Evolutionary conservation across 192 early-diverging fungal genomes (phyloP), one percentile per base, ranked within the genome.

Genomic region (Cetraspora pellucida): DNA sequence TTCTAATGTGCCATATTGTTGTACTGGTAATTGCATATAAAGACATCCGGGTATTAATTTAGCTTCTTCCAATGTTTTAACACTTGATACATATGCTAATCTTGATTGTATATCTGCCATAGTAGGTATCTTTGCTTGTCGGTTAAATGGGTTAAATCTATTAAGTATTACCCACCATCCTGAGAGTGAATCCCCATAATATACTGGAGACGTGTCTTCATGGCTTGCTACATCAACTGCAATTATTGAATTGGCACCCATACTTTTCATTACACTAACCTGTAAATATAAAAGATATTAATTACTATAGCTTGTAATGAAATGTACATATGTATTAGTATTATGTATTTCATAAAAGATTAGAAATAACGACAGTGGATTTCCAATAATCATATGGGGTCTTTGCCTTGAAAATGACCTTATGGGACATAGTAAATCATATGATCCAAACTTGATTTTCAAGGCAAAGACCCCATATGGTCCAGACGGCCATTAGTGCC

Each of bases 21-120:
- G 86, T 0, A 97, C 94, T 25, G 96, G 96, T 37, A 95, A 90
- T n/a, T 91, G 89, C 61, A 98, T 77, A 72, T 98, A 98, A 17
- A 95, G 87, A 66, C 89, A 90, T 31, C 95, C 93, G 21, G 91
- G 89, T 0, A 89, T 90, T 10, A 81, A 71, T 84, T 96, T 97
- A 50, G 95, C 96, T 58, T 90, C 94, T 81, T 99, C 95, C 55
- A 98, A 85, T 79, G 93, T 90, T 61, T 88, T 87, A 7, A 97
- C 96, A 47, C 91, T 92, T 47, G 92, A 93, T 27, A 95, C 95
- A 83, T 98, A 99, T 6, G 97, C 94, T 31, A 99, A 82, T 28
- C 96, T 86, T 21, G 91, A 90, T 82, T 99, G 98, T 77, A 99
- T 92, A 77, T 99, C 98, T 2, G 95, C 91, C 77, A 99, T 86